phyloP scores from a whole-genome alignment of 116 monocot species.

The Cymodocea nodosa region DNA sequence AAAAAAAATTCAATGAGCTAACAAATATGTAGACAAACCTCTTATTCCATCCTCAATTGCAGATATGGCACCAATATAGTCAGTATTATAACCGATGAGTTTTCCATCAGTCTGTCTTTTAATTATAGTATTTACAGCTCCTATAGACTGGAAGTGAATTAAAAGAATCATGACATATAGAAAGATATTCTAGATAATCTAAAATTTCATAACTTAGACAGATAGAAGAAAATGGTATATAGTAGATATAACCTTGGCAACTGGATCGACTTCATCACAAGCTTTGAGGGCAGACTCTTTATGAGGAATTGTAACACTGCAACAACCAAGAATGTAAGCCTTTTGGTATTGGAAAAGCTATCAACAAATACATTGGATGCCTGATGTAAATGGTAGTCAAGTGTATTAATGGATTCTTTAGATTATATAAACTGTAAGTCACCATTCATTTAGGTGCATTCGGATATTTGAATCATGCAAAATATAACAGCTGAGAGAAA shows the following conservation, averaged over 20 bases:
- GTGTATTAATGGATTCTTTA: too few relatives aligned
- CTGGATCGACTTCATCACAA: constrained; percentile 89
- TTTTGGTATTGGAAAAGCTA: too few relatives aligned
- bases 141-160: constrained; percentile 57
- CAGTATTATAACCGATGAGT: constrained; percentile 84
- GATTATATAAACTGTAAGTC: too few relatives aligned
- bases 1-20: neutral
- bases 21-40: constrained; percentile 22
- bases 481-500: too few relatives aligned
- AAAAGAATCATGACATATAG: constrained; percentile 1
- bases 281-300: constrained; percentile 67
- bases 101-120: constrained; percentile 75
- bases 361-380: too few relatives aligned
- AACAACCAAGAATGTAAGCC: neutral
- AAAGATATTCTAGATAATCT: neutral
- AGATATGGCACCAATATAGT: constrained; percentile 94
- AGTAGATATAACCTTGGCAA: constrained; percentile 59
- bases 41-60: constrained; percentile 91
- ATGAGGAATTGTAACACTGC: constrained; percentile 35
- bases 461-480: too few relatives aligned
- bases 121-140: constrained; percentile 88
- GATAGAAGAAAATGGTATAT: neutral
- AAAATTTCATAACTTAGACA: constrained; percentile 1
- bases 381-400: too few relatives aligned
- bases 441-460: too few relatives aligned